Conservation (phyloP, 495 filamentous ascomycete genomes). For the Podospora anserina region DNA sequence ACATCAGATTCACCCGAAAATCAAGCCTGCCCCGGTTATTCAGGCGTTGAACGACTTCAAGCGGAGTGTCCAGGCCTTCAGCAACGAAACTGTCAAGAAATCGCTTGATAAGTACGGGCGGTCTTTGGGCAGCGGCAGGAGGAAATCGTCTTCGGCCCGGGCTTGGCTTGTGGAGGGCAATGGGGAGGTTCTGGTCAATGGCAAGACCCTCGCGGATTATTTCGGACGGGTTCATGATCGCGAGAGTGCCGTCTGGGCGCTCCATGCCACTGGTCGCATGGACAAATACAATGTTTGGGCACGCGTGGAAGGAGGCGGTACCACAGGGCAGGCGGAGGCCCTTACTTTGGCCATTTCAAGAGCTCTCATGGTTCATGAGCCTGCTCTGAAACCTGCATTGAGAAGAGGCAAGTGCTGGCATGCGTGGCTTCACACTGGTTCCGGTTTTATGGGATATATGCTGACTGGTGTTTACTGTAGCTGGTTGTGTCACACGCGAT, state of each 20-base stretch:
- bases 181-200: slow-evolving; percentile 86
- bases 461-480: slow-evolving; percentile 47
- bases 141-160: slow-evolving; percentile 80
- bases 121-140: slow-evolving; percentile 71
- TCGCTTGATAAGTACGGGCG: slow-evolving; percentile 70
- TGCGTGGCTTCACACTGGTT: slow-evolving; percentile 6
- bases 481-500: slow-evolving; percentile 89
- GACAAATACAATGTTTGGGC: slow-evolving; percentile 98
- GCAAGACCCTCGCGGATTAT: slow-evolving; percentile 68
- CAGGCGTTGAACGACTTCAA: slow-evolving; percentile 65
- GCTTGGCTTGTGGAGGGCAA: slow-evolving; percentile 88
- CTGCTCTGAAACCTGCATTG: slow-evolving; percentile 79
- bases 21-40: slow-evolving; percentile 68
- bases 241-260: slow-evolving; percentile 88
- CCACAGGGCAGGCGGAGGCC: slow-evolving; percentile 93
- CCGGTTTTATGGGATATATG: slow-evolving; percentile 14
- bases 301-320: slow-evolving; percentile 75
- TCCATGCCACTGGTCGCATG: slow-evolving; percentile 74
- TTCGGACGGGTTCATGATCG: slow-evolving; percentile 91
- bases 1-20: slow-evolving; percentile 76
- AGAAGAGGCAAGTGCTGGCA: slow-evolving; percentile 69
- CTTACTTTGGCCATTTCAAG: slow-evolving; percentile 89
- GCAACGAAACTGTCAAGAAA: slow-evolving; percentile 53
- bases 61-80: slow-evolving; percentile 68
- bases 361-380: slow-evolving; percentile 85